Percentiles rank a stretch among this genome's conserved stretches.
phyloP scores from a whole-genome alignment of 768 basidiomycete species.

The Clavulina sp. region DNA sequence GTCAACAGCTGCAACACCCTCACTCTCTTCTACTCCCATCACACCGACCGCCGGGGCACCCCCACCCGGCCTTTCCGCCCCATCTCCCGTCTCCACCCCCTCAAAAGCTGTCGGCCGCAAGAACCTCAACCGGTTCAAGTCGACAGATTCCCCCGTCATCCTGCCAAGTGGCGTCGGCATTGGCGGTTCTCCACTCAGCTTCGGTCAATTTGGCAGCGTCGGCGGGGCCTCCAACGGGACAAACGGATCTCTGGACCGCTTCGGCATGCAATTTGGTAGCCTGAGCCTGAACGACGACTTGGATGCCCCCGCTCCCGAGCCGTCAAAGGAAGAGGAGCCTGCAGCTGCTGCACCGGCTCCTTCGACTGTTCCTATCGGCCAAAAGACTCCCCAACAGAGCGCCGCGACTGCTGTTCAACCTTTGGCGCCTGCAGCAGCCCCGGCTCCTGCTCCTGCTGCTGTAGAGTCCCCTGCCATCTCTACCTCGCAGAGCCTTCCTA shows the following conservation, averaged over 20 bases:
- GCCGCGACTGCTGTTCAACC: no score
- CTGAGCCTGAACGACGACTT: conserved; percentile 55
- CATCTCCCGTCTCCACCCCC: conserved; percentile 27
- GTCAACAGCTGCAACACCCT: conserved; percentile 21
- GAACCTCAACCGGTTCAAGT: conserved; percentile 44
- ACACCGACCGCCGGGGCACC: conserved; percentile 12
- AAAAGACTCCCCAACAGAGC: no score
- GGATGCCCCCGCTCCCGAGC: conserved; percentile 13
- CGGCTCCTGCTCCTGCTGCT: not conserved
- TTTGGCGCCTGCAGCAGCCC: not conserved
- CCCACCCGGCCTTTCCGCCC: conserved; percentile 22
- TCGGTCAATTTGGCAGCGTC: not conserved
- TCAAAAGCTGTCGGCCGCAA: conserved; percentile 35
- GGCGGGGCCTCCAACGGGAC: conserved; percentile 33
- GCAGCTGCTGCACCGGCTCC: not conserved
- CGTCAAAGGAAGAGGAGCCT: conserved; percentile 7
- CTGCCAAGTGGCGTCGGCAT: conserved; percentile 30
- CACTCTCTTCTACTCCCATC: not conserved
- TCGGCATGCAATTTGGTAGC: conserved; percentile 85
- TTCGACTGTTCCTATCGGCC: no score
- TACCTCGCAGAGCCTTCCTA: no score
- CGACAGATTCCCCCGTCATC: conserved; percentile 60
- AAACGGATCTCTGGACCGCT: conserved; percentile 38
- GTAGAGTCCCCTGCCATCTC: not conserved
- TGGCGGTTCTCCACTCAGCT: not conserved